Evolutionary conservation across 345 rosid species (phyloP), one percentile per base, ranked within the genome.

Genomic region (Excoecaria agallocha): DNA sequence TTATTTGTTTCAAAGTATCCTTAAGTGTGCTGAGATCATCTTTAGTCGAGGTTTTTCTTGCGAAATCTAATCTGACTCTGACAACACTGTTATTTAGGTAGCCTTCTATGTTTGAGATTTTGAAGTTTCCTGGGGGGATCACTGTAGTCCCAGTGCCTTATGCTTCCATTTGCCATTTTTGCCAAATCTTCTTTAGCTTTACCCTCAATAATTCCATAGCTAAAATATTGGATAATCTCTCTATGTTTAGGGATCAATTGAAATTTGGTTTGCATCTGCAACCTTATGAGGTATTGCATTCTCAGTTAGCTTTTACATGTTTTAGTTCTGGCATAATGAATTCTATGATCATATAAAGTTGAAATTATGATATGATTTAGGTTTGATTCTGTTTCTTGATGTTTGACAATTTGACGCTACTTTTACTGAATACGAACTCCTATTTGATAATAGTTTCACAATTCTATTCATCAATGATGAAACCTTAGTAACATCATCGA

Each of bases 41-140:
- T 68, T 83, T 93, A 37, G 70, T 90, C 61, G 87, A 91, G 56
- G 74, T 95, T 76, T 89, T 91, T 80, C 82, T 85, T 64, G 64
- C 57, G 75, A 84, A 80, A 65, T 66, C 81, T 25, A 89, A 83
- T 84, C 86, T 95, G 79, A 89, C 91, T 54, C 78, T 95, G 73
- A 89, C 86, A 22, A 76, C 75, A 57, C 64, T 90, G 46, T 64
- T 76, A 60, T 90, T 93, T 50, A 96, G 93, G 70, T 81, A 85
- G 79, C 83, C 90, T 66, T 78, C 79, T 69, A 30, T 62, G 20
- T 91, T 92, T 81, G 89, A 94, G 84, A 87, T 90, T 81, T 77
- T 91, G 78, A 89, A 86, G 81, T 87, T 93, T 83, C 91, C 88
- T 4, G 90, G 91, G 51, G 99, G 97, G 38, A 75, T 95, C 46